A percentile compares a stretch with the other conserved stretches of the same genome.
phyloP scores from a whole-genome alignment of 2,329 filamentous ascomycete genomes.

The Drechslerella stenobrocha region DNA sequence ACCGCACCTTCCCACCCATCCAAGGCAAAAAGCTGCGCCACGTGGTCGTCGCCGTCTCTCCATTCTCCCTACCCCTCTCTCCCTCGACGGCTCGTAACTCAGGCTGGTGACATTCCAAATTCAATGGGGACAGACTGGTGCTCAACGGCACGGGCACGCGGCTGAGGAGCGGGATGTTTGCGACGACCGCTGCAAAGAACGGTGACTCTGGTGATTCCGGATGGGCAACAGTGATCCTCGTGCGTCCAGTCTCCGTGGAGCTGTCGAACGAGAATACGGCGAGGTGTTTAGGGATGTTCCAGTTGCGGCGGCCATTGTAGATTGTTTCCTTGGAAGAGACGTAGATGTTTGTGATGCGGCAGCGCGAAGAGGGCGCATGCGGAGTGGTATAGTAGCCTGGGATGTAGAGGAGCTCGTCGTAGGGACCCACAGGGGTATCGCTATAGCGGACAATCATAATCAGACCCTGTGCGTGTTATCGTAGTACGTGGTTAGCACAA shows the following conservation, averaged over 20 bases:
- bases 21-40: constrained; percentile 27
- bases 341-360: constrained; percentile 62
- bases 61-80: constrained; percentile 22
- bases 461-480: constrained; percentile 61
- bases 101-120: constrained; percentile 40
- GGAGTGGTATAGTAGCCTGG: constrained; percentile 60
- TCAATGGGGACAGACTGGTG: constrained; percentile 27
- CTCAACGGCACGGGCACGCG: constrained; percentile 29
- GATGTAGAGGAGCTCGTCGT: constrained; percentile 61
- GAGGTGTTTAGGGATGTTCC: constrained; percentile 64
- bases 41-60: constrained; percentile 26
- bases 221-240: constrained; percentile 36
- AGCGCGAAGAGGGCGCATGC: constrained; percentile 54
- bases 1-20: constrained; percentile 34
- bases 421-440: constrained; percentile 61
- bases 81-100: constrained; percentile 26
- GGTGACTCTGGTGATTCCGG: constrained; percentile 28
- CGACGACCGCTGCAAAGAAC: constrained; percentile 31
- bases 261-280: constrained; percentile 59
- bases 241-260: constrained; percentile 22
- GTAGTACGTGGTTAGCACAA: constrained; percentile 56
- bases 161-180: constrained; percentile 36
- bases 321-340: constrained; percentile 62
- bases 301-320: constrained; percentile 62
- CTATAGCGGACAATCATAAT: constrained; percentile 61